A percentile compares a stretch with the other conserved stretches of the same genome.
These are phyloP conservation scores for Dactylellina parvicollis DNA, from an alignment of 2,329 filamentous ascomycete genomes.

Conservation along the genomic window DNA sequence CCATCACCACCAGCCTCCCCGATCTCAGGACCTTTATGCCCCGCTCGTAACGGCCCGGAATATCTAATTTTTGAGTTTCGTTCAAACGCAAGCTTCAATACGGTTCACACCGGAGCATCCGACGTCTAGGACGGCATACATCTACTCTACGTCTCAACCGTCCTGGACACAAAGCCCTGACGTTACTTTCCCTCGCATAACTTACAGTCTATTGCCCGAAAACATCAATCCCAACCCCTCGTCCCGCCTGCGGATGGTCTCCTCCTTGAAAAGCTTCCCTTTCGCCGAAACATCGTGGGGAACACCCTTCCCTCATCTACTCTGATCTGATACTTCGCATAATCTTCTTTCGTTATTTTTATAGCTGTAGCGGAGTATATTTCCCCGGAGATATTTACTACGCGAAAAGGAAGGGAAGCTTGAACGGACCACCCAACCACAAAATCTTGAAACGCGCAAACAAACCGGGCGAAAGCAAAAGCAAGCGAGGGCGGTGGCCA, in stretches of 20 bases:
- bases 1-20: constrained; percentile 5
- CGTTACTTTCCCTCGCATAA: constrained; percentile 18
- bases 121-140: background rate
- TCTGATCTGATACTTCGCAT: no score
- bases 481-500: constrained; percentile 11
- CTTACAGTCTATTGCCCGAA: constrained; percentile 33
- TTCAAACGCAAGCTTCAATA: no score
- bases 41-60: background rate
- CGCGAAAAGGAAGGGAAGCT: constrained; percentile 20
- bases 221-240: constrained; percentile 35
- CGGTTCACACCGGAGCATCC: background rate
- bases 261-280: background rate
- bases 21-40: background rate
- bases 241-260: background rate
- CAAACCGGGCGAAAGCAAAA: background rate
- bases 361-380: constrained; percentile 34
- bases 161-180: no score
- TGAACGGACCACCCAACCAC: constrained; percentile 8
- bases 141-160: no score
- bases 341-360: no score
- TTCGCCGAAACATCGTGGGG: constrained; percentile 32
- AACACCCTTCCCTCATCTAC: constrained; percentile 13
- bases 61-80: background rate
- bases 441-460: constrained; percentile 31
- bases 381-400: constrained; percentile 34